Base-by-base conservation (phyloP, 225 moss, liverwort and hornwort species). In the Sphagnum tenellum region DNA sequence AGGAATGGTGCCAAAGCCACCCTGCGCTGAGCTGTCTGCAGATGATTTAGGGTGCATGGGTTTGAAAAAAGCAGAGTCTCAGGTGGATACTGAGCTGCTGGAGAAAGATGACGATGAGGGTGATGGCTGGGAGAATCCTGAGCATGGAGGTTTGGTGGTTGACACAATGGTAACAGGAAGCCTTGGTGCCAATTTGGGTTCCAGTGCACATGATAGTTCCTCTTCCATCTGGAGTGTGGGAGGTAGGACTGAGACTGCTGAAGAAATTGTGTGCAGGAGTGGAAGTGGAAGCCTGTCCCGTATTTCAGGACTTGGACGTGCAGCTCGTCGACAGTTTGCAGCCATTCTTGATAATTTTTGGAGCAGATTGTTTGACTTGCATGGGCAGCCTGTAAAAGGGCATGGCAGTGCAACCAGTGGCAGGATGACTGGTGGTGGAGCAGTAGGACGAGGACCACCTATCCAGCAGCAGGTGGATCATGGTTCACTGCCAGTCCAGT, bases 271-370 rank as follows among this genome's bases (percentile, higher is more conserved):
- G 44, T 79, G 86, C 53, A 89, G 85, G 56, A 93, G 92, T 77
- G 92, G 89, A 67, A 93, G 89, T 74, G 93, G 93, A 44, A 93
- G 93, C 67, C 79, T 89, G 10, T 93, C 93, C 48, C 83, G 82
- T 14, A 75, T 93, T 3, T 93, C 93, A 13, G 93, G 93, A 11
- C 69, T 93, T 49, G 93, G 93, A 13, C 78, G 93, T 53, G 88
- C 93, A 53, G 89, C 93, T 11, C 85, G 93, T 9, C 85, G 88
- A 13, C 89, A 89, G 61, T 93, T 89, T 72, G 88, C 93, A n/a
- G 68, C 86, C 58, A 88, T 86, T 63, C 82, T 93, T 54, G 89
- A 93, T 66, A 88, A 93, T 11, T 93, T 93, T 73, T 93, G 93
- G 93, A 82, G 80, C 46, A 82, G 71, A 62, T 64, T 88, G 48